phyloP scores from a whole-genome alignment of 805 yeast species.

The Yarrowia sp. region DNA sequence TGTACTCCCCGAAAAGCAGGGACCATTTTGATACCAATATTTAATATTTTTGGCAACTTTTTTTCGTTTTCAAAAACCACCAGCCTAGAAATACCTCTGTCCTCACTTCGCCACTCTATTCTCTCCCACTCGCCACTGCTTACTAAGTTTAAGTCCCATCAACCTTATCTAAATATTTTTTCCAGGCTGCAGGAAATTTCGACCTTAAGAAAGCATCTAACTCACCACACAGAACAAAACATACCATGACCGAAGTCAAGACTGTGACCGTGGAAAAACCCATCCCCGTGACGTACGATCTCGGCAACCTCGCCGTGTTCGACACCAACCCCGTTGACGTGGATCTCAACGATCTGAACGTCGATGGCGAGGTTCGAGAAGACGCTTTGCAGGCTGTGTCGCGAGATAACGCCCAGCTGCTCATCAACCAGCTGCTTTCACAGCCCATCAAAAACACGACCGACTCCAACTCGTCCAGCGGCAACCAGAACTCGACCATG shows the following conservation, averaged over 20 bases:
- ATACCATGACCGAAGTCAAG: conserved; percentile 23
- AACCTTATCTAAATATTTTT: conserved; percentile 29
- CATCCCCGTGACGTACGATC: conserved; percentile 86
- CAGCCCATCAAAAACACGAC: conserved; percentile 89
- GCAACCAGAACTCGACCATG: conserved; percentile 67
- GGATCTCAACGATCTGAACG: conserved; percentile 53
- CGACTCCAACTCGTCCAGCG: conserved; percentile 66
- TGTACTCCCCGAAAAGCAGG: too few species aligned
- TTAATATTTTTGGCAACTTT: too few species aligned
- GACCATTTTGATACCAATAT: not conserved
- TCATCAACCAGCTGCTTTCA: conserved; percentile 88
- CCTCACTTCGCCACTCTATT: not conserved
- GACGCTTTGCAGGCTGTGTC: conserved; percentile 67
- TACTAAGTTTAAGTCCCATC: not conserved
- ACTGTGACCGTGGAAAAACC: conserved; percentile 71
- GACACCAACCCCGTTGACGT: conserved; percentile 87
- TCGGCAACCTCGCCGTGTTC: conserved; percentile 89
- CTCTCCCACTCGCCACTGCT: too few species aligned
- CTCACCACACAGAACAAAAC: not conserved
- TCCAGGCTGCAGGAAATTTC: conserved; percentile 10
- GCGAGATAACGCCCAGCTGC: conserved; percentile 90
- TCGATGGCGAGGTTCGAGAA: conserved; percentile 65
- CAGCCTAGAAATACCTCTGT: too few species aligned
- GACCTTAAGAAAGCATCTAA: not conserved
- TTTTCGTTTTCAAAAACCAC: too few species aligned